These are phyloP conservation scores for Aspergillus steynii DNA, from an alignment of 495 filamentous ascomycete genomes.

Conservation along the genomic window DNA sequence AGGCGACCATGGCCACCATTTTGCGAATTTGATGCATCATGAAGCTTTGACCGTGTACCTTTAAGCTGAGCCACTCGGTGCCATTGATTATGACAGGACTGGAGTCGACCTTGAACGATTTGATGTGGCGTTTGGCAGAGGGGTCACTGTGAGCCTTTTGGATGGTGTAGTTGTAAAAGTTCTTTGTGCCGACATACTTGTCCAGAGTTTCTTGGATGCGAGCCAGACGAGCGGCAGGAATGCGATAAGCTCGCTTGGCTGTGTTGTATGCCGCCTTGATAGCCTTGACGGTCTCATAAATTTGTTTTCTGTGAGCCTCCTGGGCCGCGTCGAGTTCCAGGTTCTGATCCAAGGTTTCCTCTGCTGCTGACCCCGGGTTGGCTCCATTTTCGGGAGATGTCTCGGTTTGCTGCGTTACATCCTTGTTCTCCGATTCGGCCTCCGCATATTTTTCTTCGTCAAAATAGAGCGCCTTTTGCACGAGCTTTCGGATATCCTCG, in stretches of 20 bases:
- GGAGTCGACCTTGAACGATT: conserved; percentile 73
- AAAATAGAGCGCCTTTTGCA: conserved; percentile 41
- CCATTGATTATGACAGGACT: conserved; percentile 80
- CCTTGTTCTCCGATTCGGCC: conserved; percentile 12
- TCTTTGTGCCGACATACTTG: conserved; percentile 76
- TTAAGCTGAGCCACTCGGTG: conserved; percentile 92
- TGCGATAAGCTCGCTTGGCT: conserved; percentile 80
- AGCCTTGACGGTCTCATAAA: conserved; percentile 66
- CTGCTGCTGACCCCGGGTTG: neutral
- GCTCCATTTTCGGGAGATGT: conserved; percentile 5
- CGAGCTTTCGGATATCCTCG: conserved; percentile 41
- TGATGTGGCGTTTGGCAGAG: conserved; percentile 83
- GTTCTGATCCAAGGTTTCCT: conserved; percentile 9
- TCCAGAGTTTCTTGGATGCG: conserved; percentile 70
- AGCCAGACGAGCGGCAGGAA: conserved; percentile 65
- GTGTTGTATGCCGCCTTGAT: conserved; percentile 75
- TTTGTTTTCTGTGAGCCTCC: conserved; percentile 32
- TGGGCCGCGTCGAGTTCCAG: conserved; percentile 11
- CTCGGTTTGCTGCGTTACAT: conserved; percentile 11
- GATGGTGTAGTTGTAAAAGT: conserved; percentile 96
- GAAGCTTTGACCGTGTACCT: conserved; percentile 96
- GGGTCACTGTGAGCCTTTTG: conserved; percentile 78
- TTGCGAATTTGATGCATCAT: conserved; percentile 99
- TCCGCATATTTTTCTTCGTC: conserved; percentile 26
- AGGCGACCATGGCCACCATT: conserved; percentile 91